Evolutionary conservation across 192 early-diverging fungal genomes (phyloP), one percentile per base, ranked within the genome.

Genomic region (Coemansia sp.): DNA sequence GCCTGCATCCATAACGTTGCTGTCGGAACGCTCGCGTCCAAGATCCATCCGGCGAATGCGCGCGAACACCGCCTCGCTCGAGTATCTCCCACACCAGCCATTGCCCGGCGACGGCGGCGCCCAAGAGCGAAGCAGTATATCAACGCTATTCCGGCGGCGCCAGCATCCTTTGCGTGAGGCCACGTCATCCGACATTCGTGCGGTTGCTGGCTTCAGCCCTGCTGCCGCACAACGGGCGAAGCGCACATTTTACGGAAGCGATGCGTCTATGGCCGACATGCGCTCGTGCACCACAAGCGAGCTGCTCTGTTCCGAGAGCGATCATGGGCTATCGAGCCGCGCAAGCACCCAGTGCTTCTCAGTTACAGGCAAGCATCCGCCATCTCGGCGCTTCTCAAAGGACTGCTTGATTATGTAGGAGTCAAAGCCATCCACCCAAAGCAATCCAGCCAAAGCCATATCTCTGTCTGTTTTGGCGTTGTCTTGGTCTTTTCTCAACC

Each of bases 381-480:
- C 59, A 17, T 30, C 64, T 31, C 64, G 60, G 39, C 73, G 69
- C 57, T 50, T 70, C n/a, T 39, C 70, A 21, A 69, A 69, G 61
- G 78, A 81, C 56, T 81, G 78, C 53, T 61, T 75, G 2, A 56
- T 81, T n/a, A 81, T 81, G 78, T 80, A 72, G 64, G 24, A 46
- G 39, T 46, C 39, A 46, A 46, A 46, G 39, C 5, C 39, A 46
- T 46, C 1, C 21, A 5, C 10, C 25, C 51, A 55, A 8, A 32
- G 2, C 7, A 61, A 39, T 39, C 3, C 21, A 19, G 10, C 42
- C 51, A 56, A 9, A 32, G 3, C 9, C 66, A 51, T 11, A 29
- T 21, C 22, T 22, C 23, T 22, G 24, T 27, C 50, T 61, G 3
- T 10, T 52, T 51, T 33, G 54, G 51, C 20, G 6, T 31, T 54